A percentile compares a stretch with the other conserved stretches of the same genome.
phyloP scores from a whole-genome alignment of 2,329 filamentous ascomycete species.

The Corynespora cassiicola region DNA sequence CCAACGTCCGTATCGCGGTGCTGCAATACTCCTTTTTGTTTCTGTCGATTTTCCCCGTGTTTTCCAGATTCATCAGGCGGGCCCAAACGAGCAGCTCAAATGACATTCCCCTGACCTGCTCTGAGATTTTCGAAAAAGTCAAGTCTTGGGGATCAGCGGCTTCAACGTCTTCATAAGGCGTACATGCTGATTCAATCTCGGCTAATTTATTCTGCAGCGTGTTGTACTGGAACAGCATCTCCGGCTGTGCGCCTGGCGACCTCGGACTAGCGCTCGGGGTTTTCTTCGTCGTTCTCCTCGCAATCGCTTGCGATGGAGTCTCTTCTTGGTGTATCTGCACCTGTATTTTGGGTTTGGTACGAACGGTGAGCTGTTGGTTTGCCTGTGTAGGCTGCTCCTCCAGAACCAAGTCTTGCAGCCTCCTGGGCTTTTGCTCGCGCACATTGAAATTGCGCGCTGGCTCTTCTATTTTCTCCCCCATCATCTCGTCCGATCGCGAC shows the following conservation, averaged over 20 bases:
- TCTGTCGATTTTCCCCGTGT: conserved; percentile 20
- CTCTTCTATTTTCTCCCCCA: conserved; percentile 8
- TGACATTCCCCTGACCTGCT: conserved; percentile 23
- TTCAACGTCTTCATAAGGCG: conserved; percentile 25
- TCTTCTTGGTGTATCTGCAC: conserved; percentile 30
- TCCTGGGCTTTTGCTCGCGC: conserved; percentile 17
- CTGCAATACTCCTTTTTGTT: conserved; percentile 20
- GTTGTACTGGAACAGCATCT: conserved; percentile 24
- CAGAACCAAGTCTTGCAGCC: conserved; percentile 11
- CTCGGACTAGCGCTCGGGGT: conserved; percentile 24
- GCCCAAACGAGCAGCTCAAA: conserved; percentile 32
- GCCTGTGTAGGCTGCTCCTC: conserved; percentile 14
- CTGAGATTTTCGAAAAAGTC: conserved; percentile 31
- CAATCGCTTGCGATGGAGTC: conserved; percentile 2
- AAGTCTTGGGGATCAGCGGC: conserved; percentile 28
- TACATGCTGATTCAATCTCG: conserved; percentile 20
- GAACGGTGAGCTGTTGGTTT: conserved; percentile 13
- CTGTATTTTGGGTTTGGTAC: conserved; percentile 24
- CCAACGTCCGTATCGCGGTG: conserved; percentile 19
- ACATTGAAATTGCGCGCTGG: conserved; percentile 16
- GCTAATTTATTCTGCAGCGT: conserved; percentile 23
- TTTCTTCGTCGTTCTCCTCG: conserved; percentile 7
- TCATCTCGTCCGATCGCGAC: conserved; percentile 14
- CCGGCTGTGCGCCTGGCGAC: conserved; percentile 20
- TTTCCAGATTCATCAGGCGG: conserved; percentile 22